Evolutionary conservation across 2,329 filamentous ascomycete species (phyloP).

Genomic region (Ophiocordyceps camponoti-floridani): DNA sequence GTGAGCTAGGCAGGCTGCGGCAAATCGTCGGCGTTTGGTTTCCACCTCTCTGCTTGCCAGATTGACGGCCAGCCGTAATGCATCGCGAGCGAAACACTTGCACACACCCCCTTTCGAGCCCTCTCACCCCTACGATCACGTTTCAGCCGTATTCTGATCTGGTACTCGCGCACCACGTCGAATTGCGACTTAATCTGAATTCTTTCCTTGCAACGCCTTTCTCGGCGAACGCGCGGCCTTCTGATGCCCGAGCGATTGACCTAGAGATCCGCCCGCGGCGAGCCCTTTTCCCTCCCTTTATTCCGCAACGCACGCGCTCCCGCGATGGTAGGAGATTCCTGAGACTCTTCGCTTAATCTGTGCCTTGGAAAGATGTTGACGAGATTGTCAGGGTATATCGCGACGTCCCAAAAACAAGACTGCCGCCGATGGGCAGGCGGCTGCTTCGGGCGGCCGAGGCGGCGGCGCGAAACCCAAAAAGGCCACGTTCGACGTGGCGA

Average conservation of each 20-base stretch:
- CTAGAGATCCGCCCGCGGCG: conserved; percentile 3
- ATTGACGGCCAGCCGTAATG: neutral
- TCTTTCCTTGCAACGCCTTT: neutral
- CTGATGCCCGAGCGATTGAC: conserved; percentile 10
- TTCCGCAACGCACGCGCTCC: conserved; percentile 1
- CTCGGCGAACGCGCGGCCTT: conserved; percentile 3
- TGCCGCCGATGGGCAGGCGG: conserved; percentile 18
- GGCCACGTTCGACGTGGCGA: conserved; percentile 84
- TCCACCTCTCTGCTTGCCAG: conserved; percentile 2
- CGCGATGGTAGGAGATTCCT: conserved; percentile 13
- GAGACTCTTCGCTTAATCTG: neutral
- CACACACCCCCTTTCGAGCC: neutral
- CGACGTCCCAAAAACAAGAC: conserved; percentile 22
- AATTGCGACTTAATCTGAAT: too few species aligned
- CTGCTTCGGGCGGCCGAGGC: conserved; percentile 16
- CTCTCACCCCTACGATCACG: neutral
- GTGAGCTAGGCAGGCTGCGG: conserved; percentile 12
- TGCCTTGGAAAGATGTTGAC: neutral
- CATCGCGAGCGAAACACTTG: conserved; percentile 3
- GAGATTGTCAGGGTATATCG: conserved; percentile 16
- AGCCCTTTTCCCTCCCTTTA: neutral
- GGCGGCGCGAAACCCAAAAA: conserved; percentile 63
- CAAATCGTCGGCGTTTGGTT: conserved; percentile 18
- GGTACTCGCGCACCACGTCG: too few species aligned
- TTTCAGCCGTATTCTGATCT: too few species aligned